Evolutionary conservation across 768 basidiomycete genomes (phyloP).

Genomic region (Hypsizygus marmoreus): DNA sequence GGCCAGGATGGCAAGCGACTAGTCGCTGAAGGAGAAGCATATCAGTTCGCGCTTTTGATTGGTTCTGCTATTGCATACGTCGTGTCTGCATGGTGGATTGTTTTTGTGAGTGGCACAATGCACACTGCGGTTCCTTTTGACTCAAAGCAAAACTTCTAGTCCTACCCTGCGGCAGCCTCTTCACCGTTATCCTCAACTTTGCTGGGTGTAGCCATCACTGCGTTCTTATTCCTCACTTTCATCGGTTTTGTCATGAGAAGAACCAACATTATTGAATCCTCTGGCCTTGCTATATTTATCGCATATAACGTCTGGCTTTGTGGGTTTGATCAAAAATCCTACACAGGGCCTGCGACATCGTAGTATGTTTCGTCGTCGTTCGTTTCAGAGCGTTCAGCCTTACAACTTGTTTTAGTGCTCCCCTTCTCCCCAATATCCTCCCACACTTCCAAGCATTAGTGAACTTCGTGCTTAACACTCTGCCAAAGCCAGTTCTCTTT

Average conservation of each 20-base stretch:
- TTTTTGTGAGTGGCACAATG: conserved; percentile 53
- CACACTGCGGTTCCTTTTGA: background rate
- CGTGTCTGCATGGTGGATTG: conserved; percentile 84
- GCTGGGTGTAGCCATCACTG: conserved; percentile 83
- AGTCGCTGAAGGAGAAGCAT: conserved; percentile 67
- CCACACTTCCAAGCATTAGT: conserved; percentile 79
- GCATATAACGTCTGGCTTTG: conserved; percentile 92
- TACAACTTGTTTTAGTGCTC: conserved; percentile 48
- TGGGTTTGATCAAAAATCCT: conserved; percentile 74
- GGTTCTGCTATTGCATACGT: conserved; percentile 81
- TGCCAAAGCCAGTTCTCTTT: conserved; percentile 82
- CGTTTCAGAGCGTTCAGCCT: background rate
- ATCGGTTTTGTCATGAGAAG: conserved; percentile 88
- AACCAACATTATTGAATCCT: conserved; percentile 92
- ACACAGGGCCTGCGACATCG: conserved; percentile 71
- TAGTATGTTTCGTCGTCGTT: conserved; percentile 53
- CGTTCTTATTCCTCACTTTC: conserved; percentile 86
- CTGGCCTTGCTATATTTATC: conserved; percentile 83
- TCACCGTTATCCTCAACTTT: conserved; percentile 89
- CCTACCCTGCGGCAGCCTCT: conserved; percentile 80
- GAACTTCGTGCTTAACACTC: conserved; percentile 82
- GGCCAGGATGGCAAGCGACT: conserved; percentile 77
- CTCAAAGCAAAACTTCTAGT: conserved; percentile 39
- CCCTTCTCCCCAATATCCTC: conserved; percentile 75
- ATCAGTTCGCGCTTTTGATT: conserved; percentile 78